Base-by-base conservation (phyloP, 306 rosid genomes). In the Crotalaria pallida region DNA sequence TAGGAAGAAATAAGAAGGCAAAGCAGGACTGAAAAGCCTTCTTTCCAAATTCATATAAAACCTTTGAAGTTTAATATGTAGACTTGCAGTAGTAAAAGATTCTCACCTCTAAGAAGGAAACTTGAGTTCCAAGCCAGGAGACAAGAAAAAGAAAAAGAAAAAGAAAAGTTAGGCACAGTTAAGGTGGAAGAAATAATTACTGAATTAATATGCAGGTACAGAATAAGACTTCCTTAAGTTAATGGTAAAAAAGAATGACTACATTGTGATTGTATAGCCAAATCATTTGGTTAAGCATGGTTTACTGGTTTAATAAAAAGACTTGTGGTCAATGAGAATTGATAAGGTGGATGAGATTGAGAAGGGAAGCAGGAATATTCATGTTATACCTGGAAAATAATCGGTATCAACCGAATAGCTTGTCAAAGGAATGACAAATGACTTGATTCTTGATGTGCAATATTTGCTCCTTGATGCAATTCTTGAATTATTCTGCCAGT, bases 41-140 rank as follows among this genome's bases (percentile, higher is more conserved):
- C 36, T 12, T 11, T 29, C 27, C 66, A 65, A 65, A 52, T 34
- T 22, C 50, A 38, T 9, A 34, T 17, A 22, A 40, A 19, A 61
- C 9, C 29, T 8, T 62, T 7, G 7, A 55, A 59, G 16, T 36
- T 47, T 29, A 58, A 18, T 36, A 44, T 68, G 56, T 34, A 79
- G 73, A 68, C 8, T 64, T 44, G 45, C 3, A 53, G 43, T 50
- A 18, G 79, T 50, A 6, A 50, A 49, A 61, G 60, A 53, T 79
- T 73, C 98, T 85, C 77, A 90, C 98, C 98, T 93, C 98, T 66
- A 93, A 71, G 82, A 86, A 93, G 71, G 98, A 93, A 64, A 93
- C 98, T 93, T 89, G 59, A 74, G 79, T 79, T 74, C 73, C 77
- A 70, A 56, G 69, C 58, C 16, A 36, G 60, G 62, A 84, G 76